phyloP scores from a whole-genome alignment of 768 basidiomycete species.

The Boletus rufocinnamomeus region DNA sequence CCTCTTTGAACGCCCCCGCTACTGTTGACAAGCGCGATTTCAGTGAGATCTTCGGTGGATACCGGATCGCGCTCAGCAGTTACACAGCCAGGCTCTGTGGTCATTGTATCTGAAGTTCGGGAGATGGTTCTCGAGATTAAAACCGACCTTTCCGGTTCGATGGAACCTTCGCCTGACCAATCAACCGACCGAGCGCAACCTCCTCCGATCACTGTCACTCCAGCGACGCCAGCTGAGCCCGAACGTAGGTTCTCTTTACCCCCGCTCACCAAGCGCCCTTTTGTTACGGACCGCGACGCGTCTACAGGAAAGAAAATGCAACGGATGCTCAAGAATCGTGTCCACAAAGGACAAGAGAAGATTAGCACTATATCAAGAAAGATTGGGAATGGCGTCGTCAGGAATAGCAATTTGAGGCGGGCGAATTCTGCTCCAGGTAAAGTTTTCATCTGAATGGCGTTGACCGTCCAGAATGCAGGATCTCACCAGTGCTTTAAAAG shows the following conservation, averaged over 20 bases:
- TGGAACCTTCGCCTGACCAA: slow-evolving; percentile 7
- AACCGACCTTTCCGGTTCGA: background rate
- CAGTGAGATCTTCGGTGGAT: slow-evolving; percentile 35
- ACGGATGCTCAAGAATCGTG: slow-evolving; percentile 71
- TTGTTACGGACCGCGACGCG: slow-evolving; percentile 43
- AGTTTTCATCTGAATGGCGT: slow-evolving; percentile 14
- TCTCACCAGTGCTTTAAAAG: slow-evolving; percentile 37
- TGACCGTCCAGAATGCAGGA: background rate
- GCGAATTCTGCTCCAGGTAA: slow-evolving; percentile 71
- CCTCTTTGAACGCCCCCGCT: background rate
- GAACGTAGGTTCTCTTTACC: slow-evolving; percentile 21
- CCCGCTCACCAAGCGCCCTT: slow-evolving; percentile 27
- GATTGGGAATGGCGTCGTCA: slow-evolving; percentile 69
- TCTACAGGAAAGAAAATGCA: slow-evolving; percentile 73
- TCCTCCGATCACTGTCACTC: slow-evolving; percentile 58
- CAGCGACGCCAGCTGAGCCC: slow-evolving; percentile 54
- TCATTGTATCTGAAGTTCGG: slow-evolving; percentile 15
- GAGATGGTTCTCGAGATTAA: slow-evolving; percentile 19
- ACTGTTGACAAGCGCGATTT: background rate
- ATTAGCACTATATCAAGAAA: slow-evolving; percentile 78
- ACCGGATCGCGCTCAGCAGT: slow-evolving; percentile 30
- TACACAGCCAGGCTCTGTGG: slow-evolving; percentile 22
- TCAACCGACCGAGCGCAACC: slow-evolving; percentile 1
- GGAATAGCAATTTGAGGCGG: slow-evolving; percentile 56
- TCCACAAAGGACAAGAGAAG: slow-evolving; percentile 70